Base-by-base conservation (phyloP, 169 alveolate species). In the Cryptosporidium tyzzeri region DNA sequence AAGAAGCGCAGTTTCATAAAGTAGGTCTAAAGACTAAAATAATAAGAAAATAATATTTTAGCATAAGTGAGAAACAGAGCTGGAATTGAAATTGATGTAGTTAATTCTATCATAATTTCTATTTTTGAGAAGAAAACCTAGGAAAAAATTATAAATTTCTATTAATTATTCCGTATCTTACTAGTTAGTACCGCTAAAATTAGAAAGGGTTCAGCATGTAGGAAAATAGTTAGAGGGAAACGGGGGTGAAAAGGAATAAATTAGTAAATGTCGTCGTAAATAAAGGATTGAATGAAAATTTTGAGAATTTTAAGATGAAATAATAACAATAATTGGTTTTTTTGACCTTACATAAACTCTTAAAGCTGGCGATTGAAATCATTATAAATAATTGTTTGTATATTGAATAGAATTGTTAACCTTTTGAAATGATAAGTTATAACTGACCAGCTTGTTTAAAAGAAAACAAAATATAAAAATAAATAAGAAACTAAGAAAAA, bases 201-300 rank as follows among this genome's bases (percentile, higher is more conserved):
- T 16, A 8, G 7, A 35, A 53, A 51, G 37, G 70, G 41, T 55
- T 73, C 41, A 53, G 86, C 86, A 73, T 73, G 70, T 73, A 73
- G 71, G 70, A 53, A 59, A 33, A 53, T 53, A 55, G 53, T 53
- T 53, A 73, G 86, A 73, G 86, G 86, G 86, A 73, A 73, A 73
- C 58, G 86, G 70, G 86, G 86, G 86, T 73, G 70, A 29, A 71
- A 31, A 23, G 23, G 68, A 16, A 73, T 45, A 35, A 55, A 73
- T 53, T 53, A 73, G 35, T 73, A 37, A 73, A 73, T 73, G 86
- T 73, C 86, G 85, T 71, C 67, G 70, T 73, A 73, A 33, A 53
- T 26, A 73, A 39, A 55, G 68, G 53, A 55, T 21, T 31, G 70
- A 69, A 14, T 69, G 58, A 10, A 69, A 41, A 41, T 69, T 41